Percentiles rank a stretch among this genome's conserved stretches.
These are phyloP conservation scores for Pulveroboletus frians DNA, from an alignment of 768 basidiomycete genomes.

Conservation along the genomic window DNA sequence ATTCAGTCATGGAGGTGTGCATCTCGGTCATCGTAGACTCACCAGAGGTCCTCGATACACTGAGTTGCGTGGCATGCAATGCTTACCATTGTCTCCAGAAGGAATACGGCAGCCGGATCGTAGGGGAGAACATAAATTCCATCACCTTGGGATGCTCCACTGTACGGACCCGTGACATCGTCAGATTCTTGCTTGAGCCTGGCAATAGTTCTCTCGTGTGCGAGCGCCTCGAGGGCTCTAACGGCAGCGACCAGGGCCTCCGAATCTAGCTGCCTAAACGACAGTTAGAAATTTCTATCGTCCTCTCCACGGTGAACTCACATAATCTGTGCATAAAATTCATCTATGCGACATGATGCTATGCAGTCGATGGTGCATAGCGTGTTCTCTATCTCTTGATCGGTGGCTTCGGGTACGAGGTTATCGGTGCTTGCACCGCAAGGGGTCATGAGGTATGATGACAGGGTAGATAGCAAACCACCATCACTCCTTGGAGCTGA, in stretches of 20 bases:
- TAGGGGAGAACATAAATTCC: slow-evolving; percentile 66
- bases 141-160: slow-evolving; percentile 35
- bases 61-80: slow-evolving; percentile 72
- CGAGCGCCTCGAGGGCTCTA: slow-evolving; percentile 82
- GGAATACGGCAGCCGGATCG: slow-evolving; percentile 92
- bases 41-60: slow-evolving; percentile 89
- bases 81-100: slow-evolving; percentile 92
- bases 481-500: slow-evolving; percentile 68
- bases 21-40: slow-evolving; percentile 20
- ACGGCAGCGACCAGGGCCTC: slow-evolving; percentile 81
- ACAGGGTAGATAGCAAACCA: slow-evolving; percentile 89
- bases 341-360: slow-evolving; percentile 87
- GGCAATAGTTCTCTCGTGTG: slow-evolving; percentile 85
- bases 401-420: slow-evolving; percentile 81
- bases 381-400: slow-evolving; percentile 89
- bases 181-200: slow-evolving; percentile 66
- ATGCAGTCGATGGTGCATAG: slow-evolving; percentile 95
- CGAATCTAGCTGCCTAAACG: slow-evolving; percentile 62
- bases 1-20: not conserved
- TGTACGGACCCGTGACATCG: slow-evolving; percentile 40
- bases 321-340: slow-evolving; percentile 92
- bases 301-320: slow-evolving; percentile 38
- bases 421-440: slow-evolving; percentile 74
- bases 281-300: slow-evolving; percentile 6
- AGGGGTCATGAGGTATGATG: slow-evolving; percentile 95